Evolutionary conservation across 2,329 filamentous ascomycete genomes (phyloP), one percentile per base, ranked within the genome.

Genomic region (Dendryphion nanum): DNA sequence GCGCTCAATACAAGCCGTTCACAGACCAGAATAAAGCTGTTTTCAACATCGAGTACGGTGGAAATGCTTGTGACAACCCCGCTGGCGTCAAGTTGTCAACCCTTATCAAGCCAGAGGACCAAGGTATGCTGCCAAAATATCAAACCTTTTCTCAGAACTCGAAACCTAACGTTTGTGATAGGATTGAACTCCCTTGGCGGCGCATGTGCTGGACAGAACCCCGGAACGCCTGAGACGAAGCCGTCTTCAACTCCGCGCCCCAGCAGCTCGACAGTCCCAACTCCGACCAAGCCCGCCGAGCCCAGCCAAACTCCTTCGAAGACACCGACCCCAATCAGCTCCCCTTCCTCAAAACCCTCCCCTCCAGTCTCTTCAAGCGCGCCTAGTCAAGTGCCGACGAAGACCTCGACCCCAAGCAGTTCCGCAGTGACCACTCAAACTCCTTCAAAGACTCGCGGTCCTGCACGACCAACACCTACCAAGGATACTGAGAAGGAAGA

Each of bases 11-110:
- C 57, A 63, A 67, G 7, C 63, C 72, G 2, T 83, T 85, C 51
- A 74, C 81, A 30, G 50, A 71, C n/a, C 72, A 72, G 5, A 69
- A 71, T 35, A 85, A 85, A 61, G 81, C 83, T 2, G 82, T 86
- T 26, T 85, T 86, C 61, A 77, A 85, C 55, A 83, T 86, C 45
- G 83, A 86, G 64, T 86, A 86, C 50, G 79, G 79, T 4, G 68
- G 74, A 2, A 28, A 48, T 16, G 13, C 31, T 4, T 52, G 51
- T 38, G 34, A 33, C 12, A 36, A 30, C 12, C 46, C 48, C 1
- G 40, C 35, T 6, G 48, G 48, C 4, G 48, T 50, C n/a, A 48
- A 48, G 21, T 36, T 54, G 4, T 50, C 48, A 1, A 51, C 41
- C 1, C 24, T 54, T 24, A 46, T 50, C 33, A 54, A 54, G 38